Evolutionary conservation across 2,329 filamentous ascomycete genomes (phyloP).

Genomic region (Arthroderma sp.): DNA sequence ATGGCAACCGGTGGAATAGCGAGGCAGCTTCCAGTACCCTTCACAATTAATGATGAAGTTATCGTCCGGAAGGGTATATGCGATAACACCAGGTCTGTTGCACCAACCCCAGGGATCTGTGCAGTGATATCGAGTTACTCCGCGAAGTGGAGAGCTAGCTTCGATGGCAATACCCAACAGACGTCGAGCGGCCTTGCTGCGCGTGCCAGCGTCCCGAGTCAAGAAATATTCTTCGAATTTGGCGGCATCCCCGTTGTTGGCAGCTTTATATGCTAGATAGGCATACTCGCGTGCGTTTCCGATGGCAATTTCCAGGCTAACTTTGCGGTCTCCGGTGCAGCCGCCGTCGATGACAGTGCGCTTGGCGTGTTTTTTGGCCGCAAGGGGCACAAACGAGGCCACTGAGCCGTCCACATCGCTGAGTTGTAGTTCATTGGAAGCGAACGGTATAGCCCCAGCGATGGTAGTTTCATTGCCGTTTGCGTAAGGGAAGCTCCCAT

Average conservation of each 20-base stretch:
- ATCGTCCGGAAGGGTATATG: constrained; percentile 45
- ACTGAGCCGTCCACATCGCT: constrained; percentile 40
- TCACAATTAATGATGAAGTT: constrained; percentile 50
- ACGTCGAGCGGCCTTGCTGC: constrained; percentile 37
- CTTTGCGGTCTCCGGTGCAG: constrained; percentile 37
- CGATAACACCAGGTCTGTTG: constrained; percentile 36
- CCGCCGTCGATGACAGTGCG: constrained; percentile 19
- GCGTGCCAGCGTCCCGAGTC: constrained; percentile 34
- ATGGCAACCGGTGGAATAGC: constrained; percentile 41
- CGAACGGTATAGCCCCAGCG: constrained; percentile 41
- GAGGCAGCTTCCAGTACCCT: constrained; percentile 39
- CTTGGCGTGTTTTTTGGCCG: constrained; percentile 22
- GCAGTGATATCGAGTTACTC: constrained; percentile 45
- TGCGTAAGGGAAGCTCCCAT: constrained; percentile 45
- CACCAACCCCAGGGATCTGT: constrained; percentile 44
- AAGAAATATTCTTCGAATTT: constrained; percentile 53
- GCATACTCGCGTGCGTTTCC: constrained; percentile 41
- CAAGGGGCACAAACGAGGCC: constrained; percentile 38
- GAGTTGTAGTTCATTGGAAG: constrained; percentile 46
- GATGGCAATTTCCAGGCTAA: constrained; percentile 34
- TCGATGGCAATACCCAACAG: constrained; percentile 43
- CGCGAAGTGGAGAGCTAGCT: constrained; percentile 39
- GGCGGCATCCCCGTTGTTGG: constrained; percentile 32
- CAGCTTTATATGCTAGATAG: constrained; percentile 37
- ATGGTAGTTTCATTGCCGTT: constrained; percentile 40